Base-by-base conservation (phyloP, 2,329 filamentous ascomycete genomes). In the Cladophialophora psammophila region DNA sequence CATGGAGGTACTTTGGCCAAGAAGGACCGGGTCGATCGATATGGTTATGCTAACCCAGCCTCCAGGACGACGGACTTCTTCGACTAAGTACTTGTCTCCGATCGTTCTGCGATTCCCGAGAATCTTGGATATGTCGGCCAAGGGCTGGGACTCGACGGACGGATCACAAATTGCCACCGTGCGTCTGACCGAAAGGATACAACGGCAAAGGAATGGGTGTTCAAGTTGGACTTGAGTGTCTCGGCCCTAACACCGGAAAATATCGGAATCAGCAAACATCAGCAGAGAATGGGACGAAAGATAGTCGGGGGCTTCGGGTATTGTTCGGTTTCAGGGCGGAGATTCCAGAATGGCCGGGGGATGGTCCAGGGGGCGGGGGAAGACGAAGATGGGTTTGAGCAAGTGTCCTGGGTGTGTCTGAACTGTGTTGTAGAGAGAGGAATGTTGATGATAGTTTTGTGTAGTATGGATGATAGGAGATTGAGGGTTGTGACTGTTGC, bases 261-360 rank as follows among this genome's bases (percentile, higher is more conserved):
- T 54, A 12, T 53, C 59, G 59, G 59, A 40, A 45, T 42, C 18
- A 18, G 15, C 42, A 60, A n/a, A 9, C 18, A 18, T 18, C 32
- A 61, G 48, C 20, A 45, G 9, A 26, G 45, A 32, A 18, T 35
- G 15, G 48, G 20, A 36, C 59, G 45, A 53, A 54, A 36, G 20
- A 42, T n/a, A 50, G 40, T 32, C 59, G 48, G 59, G 26, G 32
- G 48, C 2, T 18, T 63, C 60, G 60, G 60, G 20, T 63, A 56
- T 63, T 40, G 60, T 63, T 63, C 60, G 60, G 60, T 31, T n/a
- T 34, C 48, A 15, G 13, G 26, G 53, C 31, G 13, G 31, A 55
- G 34, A 18, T 6, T 36, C 53, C 34, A 8, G 2, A 4, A 36
- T 20, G 8, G 31, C 13, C 34, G 53, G 53, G 8, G 8, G 45